Conservation (phyloP, 2,329 filamentous ascomycete species). For the Ophiostoma sp. region DNA sequence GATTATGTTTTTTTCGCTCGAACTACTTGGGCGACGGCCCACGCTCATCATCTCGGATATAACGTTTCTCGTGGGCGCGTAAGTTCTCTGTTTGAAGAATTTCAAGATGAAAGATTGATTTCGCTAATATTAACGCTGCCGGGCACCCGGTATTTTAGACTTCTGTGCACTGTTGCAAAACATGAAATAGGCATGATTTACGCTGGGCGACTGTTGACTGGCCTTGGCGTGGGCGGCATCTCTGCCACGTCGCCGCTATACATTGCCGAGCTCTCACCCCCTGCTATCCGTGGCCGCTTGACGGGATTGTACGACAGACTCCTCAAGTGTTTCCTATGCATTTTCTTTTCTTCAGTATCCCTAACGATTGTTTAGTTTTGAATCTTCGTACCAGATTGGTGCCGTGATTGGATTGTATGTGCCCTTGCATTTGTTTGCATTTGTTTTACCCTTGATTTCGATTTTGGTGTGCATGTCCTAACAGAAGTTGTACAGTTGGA, state of each 20-base stretch:
- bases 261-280: neutral
- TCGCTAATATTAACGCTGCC: neutral
- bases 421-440: neutral
- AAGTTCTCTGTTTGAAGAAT: neutral
- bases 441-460: too few relatives aligned
- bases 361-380: neutral
- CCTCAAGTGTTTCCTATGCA: neutral
- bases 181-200: neutral
- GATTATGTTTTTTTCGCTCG: neutral
- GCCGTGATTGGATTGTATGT: neutral
- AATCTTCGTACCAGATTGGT: neutral
- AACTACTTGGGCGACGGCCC: neutral
- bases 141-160: neutral
- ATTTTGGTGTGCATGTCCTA: neutral
- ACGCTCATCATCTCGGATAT: neutral
- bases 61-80: neutral
- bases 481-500: neutral
- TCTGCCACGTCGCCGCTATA: neutral
- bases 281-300: neutral
- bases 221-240: neutral
- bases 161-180: neutral
- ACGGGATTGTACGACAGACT: neutral
- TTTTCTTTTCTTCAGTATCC: neutral
- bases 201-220: neutral
- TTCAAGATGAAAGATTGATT: neutral